These are phyloP conservation scores for Asterophora parasitica DNA, from an alignment of 768 basidiomycete genomes.

Conservation along the genomic window DNA sequence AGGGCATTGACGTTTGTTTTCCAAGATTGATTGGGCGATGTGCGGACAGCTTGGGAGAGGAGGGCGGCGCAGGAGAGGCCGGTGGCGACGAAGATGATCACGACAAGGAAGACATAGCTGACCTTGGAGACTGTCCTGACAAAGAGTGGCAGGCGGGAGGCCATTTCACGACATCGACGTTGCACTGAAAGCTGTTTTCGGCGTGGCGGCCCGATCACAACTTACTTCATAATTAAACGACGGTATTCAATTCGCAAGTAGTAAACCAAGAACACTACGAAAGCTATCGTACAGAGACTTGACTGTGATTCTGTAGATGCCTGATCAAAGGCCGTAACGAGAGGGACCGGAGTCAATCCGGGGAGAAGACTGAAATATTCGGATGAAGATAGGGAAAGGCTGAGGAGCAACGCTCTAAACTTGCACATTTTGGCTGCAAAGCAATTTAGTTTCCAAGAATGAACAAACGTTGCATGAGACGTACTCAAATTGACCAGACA, in stretches of 20 bases:
- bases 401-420: constrained; percentile 20
- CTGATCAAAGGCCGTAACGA: background rate
- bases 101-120: constrained; percentile 48
- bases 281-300: background rate
- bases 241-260: background rate
- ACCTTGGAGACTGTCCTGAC: constrained; percentile 47
- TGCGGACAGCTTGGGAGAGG: constrained; percentile 70
- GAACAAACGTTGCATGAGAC: constrained; percentile 21
- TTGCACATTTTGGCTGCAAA: constrained; percentile 41
- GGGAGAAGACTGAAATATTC: constrained; percentile 2
- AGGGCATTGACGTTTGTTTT: constrained; percentile 62
- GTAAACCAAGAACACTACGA: background rate
- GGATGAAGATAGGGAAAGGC: constrained; percentile 3
- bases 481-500: constrained; percentile 57
- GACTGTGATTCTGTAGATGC: background rate
- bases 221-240: too few species aligned
- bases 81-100: constrained; percentile 46
- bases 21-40: constrained; percentile 50
- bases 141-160: background rate
- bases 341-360: constrained; percentile 13
- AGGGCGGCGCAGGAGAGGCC: constrained; percentile 62
- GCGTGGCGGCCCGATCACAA: constrained; percentile 11
- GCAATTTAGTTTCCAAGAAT: background rate
- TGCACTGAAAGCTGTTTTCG: background rate
- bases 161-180: too few species aligned